phyloP scores from a whole-genome alignment of 78 protist genomes.

The Dictyostelium firmibasis region DNA sequence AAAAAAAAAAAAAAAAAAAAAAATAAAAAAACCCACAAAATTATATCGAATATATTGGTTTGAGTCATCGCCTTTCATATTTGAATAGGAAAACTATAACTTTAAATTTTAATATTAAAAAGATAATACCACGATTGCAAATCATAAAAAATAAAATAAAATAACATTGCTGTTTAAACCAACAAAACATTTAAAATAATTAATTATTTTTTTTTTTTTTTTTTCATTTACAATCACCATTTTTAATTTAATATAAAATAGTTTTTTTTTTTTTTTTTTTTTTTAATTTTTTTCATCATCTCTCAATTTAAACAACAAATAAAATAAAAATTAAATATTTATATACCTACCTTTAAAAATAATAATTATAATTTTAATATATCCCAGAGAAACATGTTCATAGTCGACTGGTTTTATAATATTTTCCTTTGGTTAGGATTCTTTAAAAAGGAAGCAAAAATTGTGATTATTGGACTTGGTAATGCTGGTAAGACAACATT shows the following conservation, averaged over 20 bases:
- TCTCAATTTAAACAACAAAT: background rate
- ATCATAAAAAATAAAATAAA: too few species aligned
- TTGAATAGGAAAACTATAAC: background rate
- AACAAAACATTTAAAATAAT: background rate
- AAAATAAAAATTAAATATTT: background rate
- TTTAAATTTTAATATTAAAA: background rate
- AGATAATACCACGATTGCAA: background rate
- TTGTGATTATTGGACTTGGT: conserved; percentile 54
- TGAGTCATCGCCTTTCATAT: background rate
- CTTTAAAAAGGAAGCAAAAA: conserved; percentile 12
- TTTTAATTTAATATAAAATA: background rate
- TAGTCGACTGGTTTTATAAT: conserved; percentile 47
- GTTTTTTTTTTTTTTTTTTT: too few species aligned
- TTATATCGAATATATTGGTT: background rate
- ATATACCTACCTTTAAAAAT: background rate
- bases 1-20: background rate
- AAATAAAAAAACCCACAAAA: background rate
- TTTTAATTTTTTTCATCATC: too few species aligned
- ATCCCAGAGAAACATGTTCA: conserved; percentile 16
- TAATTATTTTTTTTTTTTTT: background rate
- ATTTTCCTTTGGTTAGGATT: conserved; percentile 35
- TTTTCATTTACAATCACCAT: background rate
- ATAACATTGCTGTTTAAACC: background rate
- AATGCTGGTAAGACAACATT: conserved; percentile 73
- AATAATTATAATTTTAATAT: background rate